Evolutionary conservation across 1,139 yeast genomes (phyloP).

Genomic region (Suhomyces bribrorum): DNA sequence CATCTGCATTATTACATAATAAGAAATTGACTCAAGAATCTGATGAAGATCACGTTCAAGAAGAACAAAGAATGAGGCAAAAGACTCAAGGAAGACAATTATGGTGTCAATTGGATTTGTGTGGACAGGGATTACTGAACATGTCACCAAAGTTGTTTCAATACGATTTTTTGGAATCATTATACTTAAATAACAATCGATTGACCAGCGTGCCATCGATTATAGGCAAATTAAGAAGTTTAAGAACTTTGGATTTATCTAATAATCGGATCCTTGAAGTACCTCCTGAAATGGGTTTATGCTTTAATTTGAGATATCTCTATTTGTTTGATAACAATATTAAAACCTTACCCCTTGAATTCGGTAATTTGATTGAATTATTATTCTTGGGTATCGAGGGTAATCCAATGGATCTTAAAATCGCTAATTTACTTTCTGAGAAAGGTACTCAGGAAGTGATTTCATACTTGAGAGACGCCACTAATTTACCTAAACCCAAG

Average conservation of each 20-base stretch:
- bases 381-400: slow-evolving; percentile 93
- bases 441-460: slow-evolving; percentile 86
- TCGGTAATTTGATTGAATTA: slow-evolving; percentile 83
- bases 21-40: slow-evolving; percentile 56
- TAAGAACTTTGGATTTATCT: slow-evolving; percentile 84
- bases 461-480: slow-evolving; percentile 76
- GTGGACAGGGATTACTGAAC: slow-evolving; percentile 81
- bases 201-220: slow-evolving; percentile 68
- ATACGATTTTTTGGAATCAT: slow-evolving; percentile 81
- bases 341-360: slow-evolving; percentile 72
- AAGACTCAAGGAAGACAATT: slow-evolving; percentile 74
- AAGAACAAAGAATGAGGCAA: slow-evolving; percentile 71
- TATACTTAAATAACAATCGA: slow-evolving; percentile 86
- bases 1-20: slow-evolving; percentile 55
- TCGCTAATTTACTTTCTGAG: slow-evolving; percentile 69
- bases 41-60: slow-evolving; percentile 78
- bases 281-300: slow-evolving; percentile 81
- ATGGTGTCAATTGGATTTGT: slow-evolving; percentile 93
- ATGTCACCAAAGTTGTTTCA: slow-evolving; percentile 74
- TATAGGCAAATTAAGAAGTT: slow-evolving; percentile 66
- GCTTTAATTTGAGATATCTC: slow-evolving; percentile 77
- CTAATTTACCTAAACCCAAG: slow-evolving; percentile 60
- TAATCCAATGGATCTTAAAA: slow-evolving; percentile 71
- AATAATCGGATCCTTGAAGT: slow-evolving; percentile 69
- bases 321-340: slow-evolving; percentile 87